These are phyloP conservation scores for Astrothelium macrocarpum DNA, from an alignment of 495 filamentous ascomycete genomes.

Conservation along the genomic window DNA sequence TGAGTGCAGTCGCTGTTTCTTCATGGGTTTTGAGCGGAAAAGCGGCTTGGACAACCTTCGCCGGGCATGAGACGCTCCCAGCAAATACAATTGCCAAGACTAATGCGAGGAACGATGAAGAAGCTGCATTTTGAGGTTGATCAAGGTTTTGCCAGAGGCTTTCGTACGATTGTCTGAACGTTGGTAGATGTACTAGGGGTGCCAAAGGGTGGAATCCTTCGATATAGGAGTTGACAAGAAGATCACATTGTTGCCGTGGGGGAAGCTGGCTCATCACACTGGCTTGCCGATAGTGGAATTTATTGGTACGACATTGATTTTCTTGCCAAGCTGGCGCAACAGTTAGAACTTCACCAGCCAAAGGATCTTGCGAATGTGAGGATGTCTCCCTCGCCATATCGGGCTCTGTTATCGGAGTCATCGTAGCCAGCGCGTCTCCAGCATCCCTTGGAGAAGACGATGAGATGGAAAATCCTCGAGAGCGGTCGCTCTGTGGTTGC, in stretches of 20 bases:
- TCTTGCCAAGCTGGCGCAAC: not conserved
- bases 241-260: conserved; percentile 6
- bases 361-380: not conserved
- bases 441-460: not conserved
- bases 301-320: not conserved
- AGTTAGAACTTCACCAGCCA: not conserved
- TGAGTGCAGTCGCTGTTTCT: conserved; percentile 8
- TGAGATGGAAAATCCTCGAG: not conserved
- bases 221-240: conserved; percentile 5
- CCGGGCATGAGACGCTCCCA: conserved; percentile 8
- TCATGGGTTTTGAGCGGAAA: conserved; percentile 3
- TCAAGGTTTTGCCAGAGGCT: conserved; percentile 4
- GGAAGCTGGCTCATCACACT: conserved; percentile 2
- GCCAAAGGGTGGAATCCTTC: conserved; percentile 10
- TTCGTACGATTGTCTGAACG: conserved; percentile 7
- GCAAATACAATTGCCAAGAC: conserved; percentile 8
- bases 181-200: conserved; percentile 8
- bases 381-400: not conserved
- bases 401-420: not conserved
- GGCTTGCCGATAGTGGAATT: not conserved
- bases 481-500: not conserved
- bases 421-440: not conserved
- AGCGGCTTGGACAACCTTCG: not conserved
- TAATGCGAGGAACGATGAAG: conserved; percentile 5
- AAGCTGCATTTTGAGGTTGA: not conserved